These are phyloP conservation scores for Penicillium verrucosum DNA, from an alignment of 2,329 filamentous ascomycete genomes.

Conservation along the genomic window DNA sequence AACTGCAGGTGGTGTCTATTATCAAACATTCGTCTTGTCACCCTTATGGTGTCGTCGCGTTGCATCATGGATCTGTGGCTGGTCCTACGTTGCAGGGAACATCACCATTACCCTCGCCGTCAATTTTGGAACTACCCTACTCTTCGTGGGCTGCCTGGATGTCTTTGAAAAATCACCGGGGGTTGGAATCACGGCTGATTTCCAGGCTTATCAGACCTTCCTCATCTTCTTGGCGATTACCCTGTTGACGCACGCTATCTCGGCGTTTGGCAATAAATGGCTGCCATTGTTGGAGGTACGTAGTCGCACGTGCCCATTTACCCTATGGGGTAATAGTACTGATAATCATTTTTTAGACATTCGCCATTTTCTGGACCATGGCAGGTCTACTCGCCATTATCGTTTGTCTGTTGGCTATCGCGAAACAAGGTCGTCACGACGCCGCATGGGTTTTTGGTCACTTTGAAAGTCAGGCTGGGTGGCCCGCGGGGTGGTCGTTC, in stretches of 20 bases:
- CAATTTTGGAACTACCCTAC: constrained; percentile 65
- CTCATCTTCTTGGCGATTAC: constrained; percentile 69
- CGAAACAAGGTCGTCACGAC: constrained; percentile 64
- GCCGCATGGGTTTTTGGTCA: constrained; percentile 52
- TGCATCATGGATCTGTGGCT: constrained; percentile 65
- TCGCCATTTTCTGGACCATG: constrained; percentile 69
- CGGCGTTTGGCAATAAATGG: constrained; percentile 53
- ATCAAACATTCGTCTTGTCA: constrained; percentile 64
- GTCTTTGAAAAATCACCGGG: constrained; percentile 51
- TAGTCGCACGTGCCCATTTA: constrained; percentile 44
- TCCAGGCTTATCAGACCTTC: constrained; percentile 61
- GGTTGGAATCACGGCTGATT: constrained; percentile 53
- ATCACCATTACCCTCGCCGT: constrained; percentile 73
- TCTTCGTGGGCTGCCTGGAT: constrained; percentile 55
- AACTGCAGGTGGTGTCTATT: constrained; percentile 66
- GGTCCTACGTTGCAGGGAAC: constrained; percentile 73
- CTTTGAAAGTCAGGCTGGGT: constrained; percentile 65
- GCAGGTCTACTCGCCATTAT: constrained; percentile 61
- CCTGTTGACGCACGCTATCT: constrained; percentile 53
- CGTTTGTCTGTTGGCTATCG: constrained; percentile 65
- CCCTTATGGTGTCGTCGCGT: constrained; percentile 62
- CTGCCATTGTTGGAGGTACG: constrained; percentile 64
- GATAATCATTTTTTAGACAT: constrained; percentile 61
- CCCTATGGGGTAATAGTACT: constrained; percentile 25
- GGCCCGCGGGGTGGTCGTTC: constrained; percentile 67